Base-by-base conservation (phyloP, 2,329 filamentous ascomycete species). In the Fusarium mundagurra region DNA sequence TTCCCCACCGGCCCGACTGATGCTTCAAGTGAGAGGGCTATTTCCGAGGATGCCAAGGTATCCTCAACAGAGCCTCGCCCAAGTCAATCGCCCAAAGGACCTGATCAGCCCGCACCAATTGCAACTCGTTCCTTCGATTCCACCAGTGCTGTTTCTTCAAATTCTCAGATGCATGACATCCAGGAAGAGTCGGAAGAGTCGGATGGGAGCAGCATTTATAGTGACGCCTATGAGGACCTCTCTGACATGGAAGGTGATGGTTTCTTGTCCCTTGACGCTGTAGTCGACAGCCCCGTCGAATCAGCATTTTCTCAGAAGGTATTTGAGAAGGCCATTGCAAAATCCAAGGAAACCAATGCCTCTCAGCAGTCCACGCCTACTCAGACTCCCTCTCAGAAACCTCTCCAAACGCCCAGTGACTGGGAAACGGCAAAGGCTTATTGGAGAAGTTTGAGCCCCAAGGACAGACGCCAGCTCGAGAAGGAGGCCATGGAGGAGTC, bases 171-270 rank as follows among this genome's bases (percentile, higher is more conserved):
- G 76, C 77, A 81, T 44, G 79, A 83, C 44, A 84, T 82, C 20
- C 73, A 76, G 55, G 81, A 83, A 61, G 82, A 82, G n/a, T 80
- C 84, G 3, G 84, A 88, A n/a, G 84, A 81, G 10, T 80, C 80
- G 5, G 89, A 91, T 63, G 83, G 83, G 20, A 85, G 84, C 57
- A 92, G 88, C 69, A 87, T 93, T 31, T 95, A 94, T 79, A 94
- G 92, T 73, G 93, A 95, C 81, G 93, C 93, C 3, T 92, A 92
- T 61, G 93, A 95, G 81, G 92, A 94, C 69, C 84, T 92, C 0
- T 89, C 89, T 0, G 91, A 94, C 20, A 78, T 86, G 8, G 91
- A 92, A 44, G 88, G 88, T 5, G 88, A 89, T 53, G 93, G 92
- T 0, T 95, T 94, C 77, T 86, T 90, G 77, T 95, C 92, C 9